Evolutionary conservation across 441 rosid species (phyloP).

Genomic region (Erodium moschatum): DNA sequence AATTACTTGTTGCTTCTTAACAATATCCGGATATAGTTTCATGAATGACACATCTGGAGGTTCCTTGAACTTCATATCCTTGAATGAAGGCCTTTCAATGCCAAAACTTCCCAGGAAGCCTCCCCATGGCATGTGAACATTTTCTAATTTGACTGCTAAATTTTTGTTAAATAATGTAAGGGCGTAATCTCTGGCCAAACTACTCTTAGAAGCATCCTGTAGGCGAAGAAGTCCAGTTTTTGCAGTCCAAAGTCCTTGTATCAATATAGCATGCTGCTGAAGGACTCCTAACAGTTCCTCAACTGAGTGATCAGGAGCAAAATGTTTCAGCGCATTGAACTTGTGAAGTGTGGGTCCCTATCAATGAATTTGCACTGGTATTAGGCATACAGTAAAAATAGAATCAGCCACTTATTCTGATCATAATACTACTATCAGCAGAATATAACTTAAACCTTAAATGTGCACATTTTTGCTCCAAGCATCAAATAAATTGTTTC

Average conservation of each 20-base stretch:
- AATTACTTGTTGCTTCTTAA: constrained; percentile 31
- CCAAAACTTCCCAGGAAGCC: constrained; percentile 37
- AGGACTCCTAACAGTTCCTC: constrained; percentile 49
- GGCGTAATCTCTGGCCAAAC: constrained; percentile 49
- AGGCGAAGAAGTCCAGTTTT: constrained; percentile 35
- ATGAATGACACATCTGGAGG: constrained; percentile 42
- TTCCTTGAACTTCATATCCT: constrained; percentile 73
- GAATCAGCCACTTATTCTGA: background rate
- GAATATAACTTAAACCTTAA: background rate
- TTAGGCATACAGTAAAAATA: constrained; percentile 2
- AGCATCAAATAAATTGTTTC: background rate
- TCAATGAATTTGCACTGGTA: constrained; percentile 7
- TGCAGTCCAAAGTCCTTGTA: constrained; percentile 82
- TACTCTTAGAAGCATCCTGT: constrained; percentile 15
- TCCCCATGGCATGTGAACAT: constrained; percentile 29
- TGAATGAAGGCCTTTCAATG: constrained; percentile 44
- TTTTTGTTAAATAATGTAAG: constrained; percentile 51
- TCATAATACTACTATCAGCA: background rate
- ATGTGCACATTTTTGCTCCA: background rate
- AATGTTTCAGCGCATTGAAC: constrained; percentile 54
- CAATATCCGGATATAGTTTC: constrained; percentile 46
- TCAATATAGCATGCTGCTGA: constrained; percentile 44
- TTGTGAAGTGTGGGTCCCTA: constrained; percentile 54
- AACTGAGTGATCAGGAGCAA: constrained; percentile 40
- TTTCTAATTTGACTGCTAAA: constrained; percentile 28